Percentiles rank a stretch among this genome's conserved stretches.
These are phyloP conservation scores for Cynara cardunculus DNA, from an alignment of 129 eudicot species.

Conservation along the genomic window DNA sequence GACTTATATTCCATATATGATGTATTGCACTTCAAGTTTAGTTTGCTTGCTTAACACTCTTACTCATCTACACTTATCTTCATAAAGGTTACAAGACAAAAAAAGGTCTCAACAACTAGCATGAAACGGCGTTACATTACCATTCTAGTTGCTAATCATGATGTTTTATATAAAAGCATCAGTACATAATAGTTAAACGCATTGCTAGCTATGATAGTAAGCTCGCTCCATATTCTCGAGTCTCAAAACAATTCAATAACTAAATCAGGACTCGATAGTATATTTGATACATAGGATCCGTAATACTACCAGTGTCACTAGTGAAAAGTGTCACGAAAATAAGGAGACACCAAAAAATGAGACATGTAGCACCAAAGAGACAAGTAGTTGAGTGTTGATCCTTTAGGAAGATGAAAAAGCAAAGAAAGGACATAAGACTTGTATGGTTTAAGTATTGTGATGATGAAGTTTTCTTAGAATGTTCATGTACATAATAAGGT, in stretches of 20 bases:
- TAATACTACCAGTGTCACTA: neutral
- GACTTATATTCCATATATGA: neutral
- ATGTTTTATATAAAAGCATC: neutral
- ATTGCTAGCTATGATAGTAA: neutral
- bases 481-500: conserved; percentile 21
- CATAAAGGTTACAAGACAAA: too few species aligned
- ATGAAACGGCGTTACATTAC: too few species aligned
- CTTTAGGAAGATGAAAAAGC: conserved; percentile 13
- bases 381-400: conserved; percentile 18
- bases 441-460: conserved; percentile 34
- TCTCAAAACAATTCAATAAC: neutral
- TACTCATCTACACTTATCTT: too few species aligned
- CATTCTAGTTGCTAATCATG: neutral
- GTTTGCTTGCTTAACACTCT: too few species aligned
- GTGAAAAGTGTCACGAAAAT: neutral
- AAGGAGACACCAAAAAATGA: conserved; percentile 1
- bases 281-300: neutral
- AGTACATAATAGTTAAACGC: neutral
- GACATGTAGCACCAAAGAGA: conserved; percentile 1
- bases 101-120: too few species aligned
- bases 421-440: conserved; percentile 19
- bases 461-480: conserved; percentile 24
- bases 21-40: too few species aligned
- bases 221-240: too few species aligned
- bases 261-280: neutral